Percentiles rank a stretch among this genome's conserved stretches.
Conservation (phyloP, 2,329 filamentous ascomycete species). For the Nothomitra cinnamomea region DNA sequence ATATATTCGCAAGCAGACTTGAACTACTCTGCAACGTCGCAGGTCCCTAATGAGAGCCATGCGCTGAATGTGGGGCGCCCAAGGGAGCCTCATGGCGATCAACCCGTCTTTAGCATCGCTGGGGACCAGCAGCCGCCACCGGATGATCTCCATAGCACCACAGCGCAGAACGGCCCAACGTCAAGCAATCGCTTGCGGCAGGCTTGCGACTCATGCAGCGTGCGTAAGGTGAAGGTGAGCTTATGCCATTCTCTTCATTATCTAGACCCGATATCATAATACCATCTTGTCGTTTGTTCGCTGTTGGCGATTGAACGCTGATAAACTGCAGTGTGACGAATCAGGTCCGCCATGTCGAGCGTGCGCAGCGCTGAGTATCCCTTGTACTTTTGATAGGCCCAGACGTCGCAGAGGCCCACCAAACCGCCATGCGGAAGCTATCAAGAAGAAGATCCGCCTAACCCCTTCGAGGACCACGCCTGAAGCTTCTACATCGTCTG, state of each 20-base stretch:
- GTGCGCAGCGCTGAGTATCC: constrained; percentile 46
- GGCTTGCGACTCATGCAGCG: constrained; percentile 35
- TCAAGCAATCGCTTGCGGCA: constrained; percentile 24
- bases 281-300: background rate
- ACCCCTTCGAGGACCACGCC: background rate
- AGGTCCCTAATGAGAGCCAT: no score
- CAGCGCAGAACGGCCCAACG: no score
- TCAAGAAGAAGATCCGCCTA: constrained; percentile 36
- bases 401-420: constrained; percentile 47
- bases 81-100: no score
- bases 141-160: no score
- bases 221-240: constrained; percentile 34
- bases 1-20: no score
- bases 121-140: no score
- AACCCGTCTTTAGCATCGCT: no score
- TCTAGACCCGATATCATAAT: background rate
- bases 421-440: constrained; percentile 48
- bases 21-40: no score
- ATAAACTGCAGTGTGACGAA: constrained; percentile 39
- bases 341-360: constrained; percentile 48
- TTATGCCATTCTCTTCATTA: background rate
- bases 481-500: background rate
- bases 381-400: constrained; percentile 48
- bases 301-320: constrained; percentile 1
- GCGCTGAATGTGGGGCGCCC: no score